Conservation (phyloP, 371 early-diverging fungal species). For the Mortierella sp. region DNA sequence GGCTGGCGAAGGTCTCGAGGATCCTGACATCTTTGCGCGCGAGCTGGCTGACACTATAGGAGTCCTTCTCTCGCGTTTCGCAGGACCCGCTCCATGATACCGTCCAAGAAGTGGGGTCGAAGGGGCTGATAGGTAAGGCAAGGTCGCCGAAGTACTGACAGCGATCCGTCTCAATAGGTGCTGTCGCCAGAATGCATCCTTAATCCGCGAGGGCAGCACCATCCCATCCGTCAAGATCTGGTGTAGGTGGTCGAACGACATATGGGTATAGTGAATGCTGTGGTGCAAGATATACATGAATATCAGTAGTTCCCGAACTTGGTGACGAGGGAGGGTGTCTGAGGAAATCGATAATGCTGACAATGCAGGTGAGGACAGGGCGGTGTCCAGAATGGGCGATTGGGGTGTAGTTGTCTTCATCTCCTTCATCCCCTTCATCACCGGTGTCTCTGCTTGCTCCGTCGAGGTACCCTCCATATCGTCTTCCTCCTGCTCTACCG, state of each 20-base stretch:
- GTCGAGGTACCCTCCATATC: background rate
- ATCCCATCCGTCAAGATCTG: slow-evolving; percentile 46
- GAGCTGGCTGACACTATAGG: slow-evolving; percentile 6
- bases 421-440: slow-evolving; percentile 19
- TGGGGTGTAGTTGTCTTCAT: background rate
- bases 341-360: slow-evolving; percentile 42
- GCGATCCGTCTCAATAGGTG: slow-evolving; percentile 45
- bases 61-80: slow-evolving; percentile 21
- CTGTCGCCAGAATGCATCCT: slow-evolving; percentile 56
- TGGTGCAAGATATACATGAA: slow-evolving; percentile 52
- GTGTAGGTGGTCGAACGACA: slow-evolving; percentile 46
- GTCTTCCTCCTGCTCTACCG: background rate
- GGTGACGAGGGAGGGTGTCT: slow-evolving; percentile 47
- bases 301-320: slow-evolving; percentile 51
- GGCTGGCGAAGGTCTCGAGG: slow-evolving; percentile 14
- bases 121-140: slow-evolving; percentile 24
- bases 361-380: slow-evolving; percentile 37
- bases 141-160: slow-evolving; percentile 31
- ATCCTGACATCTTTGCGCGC: slow-evolving; percentile 23
- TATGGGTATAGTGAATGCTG: slow-evolving; percentile 54
- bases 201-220: slow-evolving; percentile 45
- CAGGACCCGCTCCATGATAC: slow-evolving; percentile 26
- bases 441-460: slow-evolving; percentile 1
- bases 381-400: slow-evolving; percentile 16
- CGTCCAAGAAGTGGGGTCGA: slow-evolving; percentile 19